These are phyloP conservation scores for Cylindricascospora bacillispora DNA, from an alignment of 1,139 yeast species.

Conservation along the genomic window DNA sequence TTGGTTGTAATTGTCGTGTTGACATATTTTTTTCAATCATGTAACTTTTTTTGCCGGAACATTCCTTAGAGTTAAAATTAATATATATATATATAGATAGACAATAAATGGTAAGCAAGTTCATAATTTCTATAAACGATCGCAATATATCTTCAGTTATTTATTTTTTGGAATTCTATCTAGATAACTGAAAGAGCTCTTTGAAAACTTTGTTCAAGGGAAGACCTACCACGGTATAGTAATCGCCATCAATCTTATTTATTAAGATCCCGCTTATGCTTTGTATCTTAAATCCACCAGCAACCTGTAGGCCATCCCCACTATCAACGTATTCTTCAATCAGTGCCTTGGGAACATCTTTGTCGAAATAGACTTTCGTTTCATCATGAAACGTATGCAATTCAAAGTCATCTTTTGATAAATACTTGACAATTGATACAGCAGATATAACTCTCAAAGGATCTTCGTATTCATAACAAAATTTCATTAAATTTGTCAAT, in stretches of 20 bases:
- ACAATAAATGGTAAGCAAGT: no score
- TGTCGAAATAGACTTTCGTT: slow-evolving; percentile 38
- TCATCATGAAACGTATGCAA: slow-evolving; percentile 27
- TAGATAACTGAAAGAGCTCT: no score
- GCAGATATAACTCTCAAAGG: slow-evolving; percentile 58
- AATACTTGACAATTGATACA: slow-evolving; percentile 30
- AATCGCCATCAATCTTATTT: slow-evolving; percentile 59
- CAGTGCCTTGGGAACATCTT: slow-evolving; percentile 37
- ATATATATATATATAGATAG: no score
- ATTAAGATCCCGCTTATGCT: slow-evolving; percentile 57
- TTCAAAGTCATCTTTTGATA: slow-evolving; percentile 11
- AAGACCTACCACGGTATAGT: slow-evolving; percentile 78
- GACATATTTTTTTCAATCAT: no score
- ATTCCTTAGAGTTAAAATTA: no score
- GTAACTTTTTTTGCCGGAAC: no score
- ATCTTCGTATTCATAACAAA: slow-evolving; percentile 29
- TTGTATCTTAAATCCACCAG: slow-evolving; percentile 90
- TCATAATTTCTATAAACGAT: no score
- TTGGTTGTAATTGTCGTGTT: no score
- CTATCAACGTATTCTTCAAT: slow-evolving; percentile 49
- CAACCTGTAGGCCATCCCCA: slow-evolving; percentile 69
- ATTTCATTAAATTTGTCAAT: slow-evolving; percentile 32
- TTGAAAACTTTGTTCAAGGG: slow-evolving; percentile 51
- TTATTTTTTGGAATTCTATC: no score
- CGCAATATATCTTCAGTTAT: no score